Conservation (phyloP, 306 rosid species). For the Vigna nakashimae region DNA sequence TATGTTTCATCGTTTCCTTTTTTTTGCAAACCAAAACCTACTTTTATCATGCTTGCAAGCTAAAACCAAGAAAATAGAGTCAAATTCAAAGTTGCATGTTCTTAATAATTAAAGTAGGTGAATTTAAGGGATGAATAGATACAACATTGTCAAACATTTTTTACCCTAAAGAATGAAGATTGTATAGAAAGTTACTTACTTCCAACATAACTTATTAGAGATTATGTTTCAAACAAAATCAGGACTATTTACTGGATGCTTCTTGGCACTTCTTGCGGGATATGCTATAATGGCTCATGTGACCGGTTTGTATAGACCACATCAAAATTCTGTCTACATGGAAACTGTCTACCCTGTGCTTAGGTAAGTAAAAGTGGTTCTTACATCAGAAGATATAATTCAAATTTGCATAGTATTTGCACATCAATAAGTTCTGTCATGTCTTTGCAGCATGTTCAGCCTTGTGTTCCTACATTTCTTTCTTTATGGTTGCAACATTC, state of each 20-base stretch:
- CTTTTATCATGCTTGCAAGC: constrained; percentile 1
- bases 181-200: not conserved
- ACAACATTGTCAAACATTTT: not conserved
- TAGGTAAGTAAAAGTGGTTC: constrained; percentile 60
- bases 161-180: not conserved
- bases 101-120: not conserved
- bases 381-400: not conserved
- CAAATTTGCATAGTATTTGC: constrained; percentile 24
- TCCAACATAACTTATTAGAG: constrained; percentile 20
- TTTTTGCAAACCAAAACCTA: not conserved
- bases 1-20: constrained; percentile 3
- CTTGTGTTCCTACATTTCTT: constrained; percentile 93
- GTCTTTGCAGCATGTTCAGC: constrained; percentile 89
- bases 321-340: constrained; percentile 77
- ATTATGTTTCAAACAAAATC: constrained; percentile 38
- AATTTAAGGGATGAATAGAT: not conserved
- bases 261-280: constrained; percentile 79
- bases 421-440: constrained; percentile 24
- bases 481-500: constrained; percentile 92
- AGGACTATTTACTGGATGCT: constrained; percentile 91
- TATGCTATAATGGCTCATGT: constrained; percentile 92
- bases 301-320: constrained; percentile 67
- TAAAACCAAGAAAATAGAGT: not conserved
- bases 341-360: constrained; percentile 93
- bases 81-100: not conserved